Evolutionary conservation across 352 stramenopile species (phyloP), one percentile per base, ranked within the genome.

Genomic region (Pythium guiyangense): DNA sequence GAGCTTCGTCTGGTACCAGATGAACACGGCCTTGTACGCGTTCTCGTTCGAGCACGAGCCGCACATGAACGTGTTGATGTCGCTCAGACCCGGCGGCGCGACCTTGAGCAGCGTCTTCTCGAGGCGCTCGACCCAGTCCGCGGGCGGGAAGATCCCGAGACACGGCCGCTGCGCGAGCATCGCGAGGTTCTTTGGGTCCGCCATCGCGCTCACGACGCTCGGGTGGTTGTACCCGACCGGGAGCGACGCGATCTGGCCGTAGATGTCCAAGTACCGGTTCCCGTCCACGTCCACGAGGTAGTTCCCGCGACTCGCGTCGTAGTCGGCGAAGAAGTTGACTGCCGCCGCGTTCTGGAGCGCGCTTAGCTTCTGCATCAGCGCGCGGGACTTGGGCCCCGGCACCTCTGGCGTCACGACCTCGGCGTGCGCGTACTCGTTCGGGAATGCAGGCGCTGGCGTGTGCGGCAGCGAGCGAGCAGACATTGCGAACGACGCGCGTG

Each of bases 141-240:
- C n/a, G n/a, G n/a, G n/a, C n/a, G n/a, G 84, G 52, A 92, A 91
- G 49, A 91, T 71, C 14, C 82, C 79, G 5, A 94, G 71, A 52
- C 76, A 89, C 45, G 84, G 84, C 1, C 84, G 82, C 48, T 94
- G 84, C 4, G 76, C 79, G 40, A 94, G 59, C 53, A 92, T 71
- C 26, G 77, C 61, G 27, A 91, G 63, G 50, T 92, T 94, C 14
- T 70, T 63, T 46, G 69, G 71, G 61, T 85, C 59, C 26, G 53
- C 66, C 74, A 94, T 87, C 15, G 80, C 79, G 17, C 72, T 62
- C 2, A 90, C 52, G 54, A 94, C 73, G 51, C 73, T 76, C 25
- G 84, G 84, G 63, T 94, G 84, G 68, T 94, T 94, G 73, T 94
- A 94, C n/a, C 84, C 84, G 25, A 94, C 72, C 3, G 82, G 82